Conservation (phyloP, 345 rosid genomes). For the Physaria fendleri region DNA sequence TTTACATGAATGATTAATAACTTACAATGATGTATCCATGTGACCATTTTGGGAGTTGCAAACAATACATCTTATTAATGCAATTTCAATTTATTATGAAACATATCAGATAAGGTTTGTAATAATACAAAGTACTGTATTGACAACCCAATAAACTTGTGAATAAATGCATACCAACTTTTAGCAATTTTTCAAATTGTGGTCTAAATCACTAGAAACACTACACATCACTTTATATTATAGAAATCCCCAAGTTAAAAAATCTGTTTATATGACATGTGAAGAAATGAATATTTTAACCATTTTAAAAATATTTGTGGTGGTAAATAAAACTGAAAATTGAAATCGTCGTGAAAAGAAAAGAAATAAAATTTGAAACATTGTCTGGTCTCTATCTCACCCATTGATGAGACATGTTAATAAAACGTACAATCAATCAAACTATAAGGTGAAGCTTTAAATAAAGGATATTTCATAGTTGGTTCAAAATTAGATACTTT, state of each 20-base stretch:
- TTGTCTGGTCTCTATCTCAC: background rate
- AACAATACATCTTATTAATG: background rate
- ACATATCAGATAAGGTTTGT: background rate
- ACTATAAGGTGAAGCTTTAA: too few relatives aligned
- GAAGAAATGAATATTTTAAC: background rate
- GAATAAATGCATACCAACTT: background rate
- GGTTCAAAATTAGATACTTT: background rate
- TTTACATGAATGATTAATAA: background rate
- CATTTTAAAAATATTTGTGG: background rate
- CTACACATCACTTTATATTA: background rate
- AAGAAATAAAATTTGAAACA: background rate
- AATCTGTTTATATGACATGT: background rate
- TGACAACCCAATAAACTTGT: background rate
- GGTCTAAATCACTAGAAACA: background rate
- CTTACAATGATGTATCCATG: background rate
- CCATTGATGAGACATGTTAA: background rate
- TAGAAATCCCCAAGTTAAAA: too few relatives aligned
- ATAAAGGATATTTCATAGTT: too few relatives aligned
- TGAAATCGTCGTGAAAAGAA: background rate
- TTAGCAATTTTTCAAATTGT: background rate
- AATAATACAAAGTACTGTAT: too few relatives aligned
- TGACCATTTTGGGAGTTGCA: background rate
- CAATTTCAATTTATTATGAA: background rate
- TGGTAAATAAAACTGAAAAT: background rate
- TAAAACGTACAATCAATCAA: too few relatives aligned